Percentiles rank a stretch among this genome's conserved stretches.
Evolutionary conservation across 768 basidiomycete species (phyloP).

Genomic region (Amanita subjunquillea): DNA sequence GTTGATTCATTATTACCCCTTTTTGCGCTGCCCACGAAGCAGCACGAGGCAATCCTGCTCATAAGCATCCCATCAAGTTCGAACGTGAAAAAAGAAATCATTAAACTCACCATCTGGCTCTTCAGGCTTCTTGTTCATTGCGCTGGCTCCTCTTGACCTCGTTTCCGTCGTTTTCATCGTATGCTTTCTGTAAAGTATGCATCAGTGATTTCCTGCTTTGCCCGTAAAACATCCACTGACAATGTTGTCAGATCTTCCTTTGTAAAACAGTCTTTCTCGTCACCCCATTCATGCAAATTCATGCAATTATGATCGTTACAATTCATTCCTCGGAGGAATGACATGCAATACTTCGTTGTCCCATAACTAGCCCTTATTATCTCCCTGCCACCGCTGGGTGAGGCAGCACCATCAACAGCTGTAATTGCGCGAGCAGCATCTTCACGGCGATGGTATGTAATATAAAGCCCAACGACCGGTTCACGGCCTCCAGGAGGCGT

Average conservation of each 20-base stretch:
- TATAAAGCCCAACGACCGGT: conserved; percentile 86
- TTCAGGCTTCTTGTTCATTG: conserved; percentile 47
- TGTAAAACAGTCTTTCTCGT: conserved; percentile 95
- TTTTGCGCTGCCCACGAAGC: conserved; percentile 51
- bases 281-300: conserved; percentile 97
- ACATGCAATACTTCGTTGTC: conserved; percentile 96
- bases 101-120: conserved; percentile 38
- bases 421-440: conserved; percentile 91
- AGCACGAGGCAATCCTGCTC: conserved; percentile 52
- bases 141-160: conserved; percentile 33
- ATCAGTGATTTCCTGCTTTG: conserved; percentile 4
- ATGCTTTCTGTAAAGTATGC: conserved; percentile 56
- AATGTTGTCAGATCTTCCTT: conserved; percentile 92
- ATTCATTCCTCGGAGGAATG: conserved; percentile 74
- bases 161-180: conserved; percentile 86
- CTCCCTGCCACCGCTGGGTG: conserved; percentile 83
- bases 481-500: conserved; percentile 62
- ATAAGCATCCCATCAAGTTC: conserved; percentile 8
- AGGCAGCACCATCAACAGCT: conserved; percentile 85
- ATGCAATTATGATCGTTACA: conserved; percentile 89
- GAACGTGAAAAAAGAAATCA: not conserved
- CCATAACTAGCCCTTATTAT: conserved; percentile 91
- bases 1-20: conserved; percentile 14
- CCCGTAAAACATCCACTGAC: conserved; percentile 28
- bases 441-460: conserved; percentile 89